A percentile compares a stretch with the other conserved stretches of the same genome.
phyloP scores from a whole-genome alignment of 2,329 filamentous ascomycete species.

The Fusarium circinatum region DNA sequence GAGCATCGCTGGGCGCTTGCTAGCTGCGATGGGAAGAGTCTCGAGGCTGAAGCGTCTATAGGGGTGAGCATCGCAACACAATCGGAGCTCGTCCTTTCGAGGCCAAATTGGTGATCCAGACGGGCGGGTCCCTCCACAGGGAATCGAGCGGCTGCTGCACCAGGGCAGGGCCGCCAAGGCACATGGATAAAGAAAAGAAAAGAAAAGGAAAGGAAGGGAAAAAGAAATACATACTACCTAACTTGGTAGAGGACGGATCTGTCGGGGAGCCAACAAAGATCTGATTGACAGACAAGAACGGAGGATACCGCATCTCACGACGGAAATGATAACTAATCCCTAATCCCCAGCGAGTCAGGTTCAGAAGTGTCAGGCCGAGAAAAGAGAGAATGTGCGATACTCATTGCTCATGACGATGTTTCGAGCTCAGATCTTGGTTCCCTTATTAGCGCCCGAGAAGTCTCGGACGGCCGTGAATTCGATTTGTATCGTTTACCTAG shows the following conservation, averaged over 20 bases:
- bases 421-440: conserved; percentile 17
- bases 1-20: conserved; percentile 12
- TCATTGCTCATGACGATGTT: conserved; percentile 24
- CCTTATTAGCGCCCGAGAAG: conserved; percentile 33
- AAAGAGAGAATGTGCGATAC: background rate
- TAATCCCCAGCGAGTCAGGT: background rate
- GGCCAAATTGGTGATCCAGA: conserved; percentile 36
- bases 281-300: conserved; percentile 11
- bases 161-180: conserved; percentile 20
- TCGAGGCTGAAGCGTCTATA: conserved; percentile 17
- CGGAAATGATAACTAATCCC: background rate
- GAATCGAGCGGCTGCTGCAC: conserved; percentile 25
- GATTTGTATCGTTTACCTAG: conserved; percentile 4
- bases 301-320: background rate
- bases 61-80: conserved; percentile 25
- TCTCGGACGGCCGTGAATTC: conserved; percentile 24
- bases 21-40: conserved; percentile 27
- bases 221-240: background rate
- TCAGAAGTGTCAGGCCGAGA: background rate
- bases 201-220: background rate
- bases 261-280: conserved; percentile 19
- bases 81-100: conserved; percentile 22
- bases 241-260: background rate
- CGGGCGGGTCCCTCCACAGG: conserved; percentile 29
- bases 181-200: background rate